Evolutionary conservation across 257 asterid genomes (phyloP), one percentile per base, ranked within the genome.

Genomic region (Orobanche coerulescens): DNA sequence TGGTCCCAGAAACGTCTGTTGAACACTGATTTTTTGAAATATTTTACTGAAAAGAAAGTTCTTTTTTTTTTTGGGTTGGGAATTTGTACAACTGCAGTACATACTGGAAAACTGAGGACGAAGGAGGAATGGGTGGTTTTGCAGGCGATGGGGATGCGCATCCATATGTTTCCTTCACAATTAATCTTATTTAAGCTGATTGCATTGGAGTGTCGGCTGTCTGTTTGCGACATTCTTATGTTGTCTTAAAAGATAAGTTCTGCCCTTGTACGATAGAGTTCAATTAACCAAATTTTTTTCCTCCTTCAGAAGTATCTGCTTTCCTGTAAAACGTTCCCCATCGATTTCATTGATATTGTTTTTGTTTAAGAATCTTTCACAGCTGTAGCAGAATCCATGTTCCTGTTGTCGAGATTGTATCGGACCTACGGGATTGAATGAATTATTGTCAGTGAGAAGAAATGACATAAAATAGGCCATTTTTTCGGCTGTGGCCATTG

Each of bases 151-250:
- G 86, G 10, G 98, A 84, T 37, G 62, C 86, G 30, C 85, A 91
- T 74, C 96, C 98, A 58, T 88, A 88, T n/a, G 98, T 91, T 81
- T 85, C 88, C 68, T 91, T 91, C 86, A 88, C 96, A 65, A 76
- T 91, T 65, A 91, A 91, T 81, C 94, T 91, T 69, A 77, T 82
- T 62, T 91, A 79, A 82, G 85, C 58, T 61, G 73, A 55, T 68
- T n/a, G 50, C 52, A 53, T 43, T 65, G 54, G 49, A 46, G 47
- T 71, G 78, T 60, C 54, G 31, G n/a, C 76, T 62, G 13, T 72
- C 74, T 63, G 33, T 60, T 70, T 72, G 56, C 69, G 46, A 61
- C 39, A 39, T 58, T 70, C 7, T 43, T 52, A 58, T 64, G 54
- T 73, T 61, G 70, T 71, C 64, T 51, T 51, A 6, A 31, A 31